Conservation (phyloP, 1,284 basidiomycete species). For the Lignosus rhinocerotis region DNA sequence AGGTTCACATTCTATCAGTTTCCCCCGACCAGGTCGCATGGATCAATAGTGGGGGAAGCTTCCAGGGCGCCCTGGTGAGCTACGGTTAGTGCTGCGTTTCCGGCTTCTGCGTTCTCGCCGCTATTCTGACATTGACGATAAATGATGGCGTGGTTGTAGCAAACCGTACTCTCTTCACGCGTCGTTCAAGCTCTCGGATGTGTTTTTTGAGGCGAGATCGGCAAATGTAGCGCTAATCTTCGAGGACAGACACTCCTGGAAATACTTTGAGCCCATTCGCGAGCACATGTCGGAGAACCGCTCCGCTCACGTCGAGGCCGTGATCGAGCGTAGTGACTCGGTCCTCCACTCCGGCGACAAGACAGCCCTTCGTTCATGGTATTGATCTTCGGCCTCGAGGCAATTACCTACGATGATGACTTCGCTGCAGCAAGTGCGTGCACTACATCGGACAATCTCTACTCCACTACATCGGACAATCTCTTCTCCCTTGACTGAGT, state of each 20-base stretch:
- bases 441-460: background rate
- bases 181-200: background rate
- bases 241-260: slow-evolving; percentile 55
- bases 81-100: background rate
- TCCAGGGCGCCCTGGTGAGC: slow-evolving; percentile 61
- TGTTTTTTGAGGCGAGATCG: background rate
- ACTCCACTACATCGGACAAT: too few species aligned
- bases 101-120: background rate
- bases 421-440: background rate
- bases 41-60: slow-evolving; percentile 71
- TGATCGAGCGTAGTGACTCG: slow-evolving; percentile 58
- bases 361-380: slow-evolving; percentile 52
- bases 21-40: slow-evolving; percentile 62
- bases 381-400: slow-evolving; percentile 43
- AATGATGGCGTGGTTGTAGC: background rate
- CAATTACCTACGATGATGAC: background rate
- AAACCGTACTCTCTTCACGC: background rate
- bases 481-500: background rate
- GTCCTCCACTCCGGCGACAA: slow-evolving; percentile 47
- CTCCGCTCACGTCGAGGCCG: slow-evolving; percentile 64
- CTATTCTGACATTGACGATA: background rate
- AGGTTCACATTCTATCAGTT: too few species aligned
- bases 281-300: slow-evolving; percentile 71
- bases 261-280: slow-evolving; percentile 51
- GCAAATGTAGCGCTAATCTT: background rate